Conservation (phyloP, 1,139 yeast species). For the Sugiyamaella xylanicola region DNA sequence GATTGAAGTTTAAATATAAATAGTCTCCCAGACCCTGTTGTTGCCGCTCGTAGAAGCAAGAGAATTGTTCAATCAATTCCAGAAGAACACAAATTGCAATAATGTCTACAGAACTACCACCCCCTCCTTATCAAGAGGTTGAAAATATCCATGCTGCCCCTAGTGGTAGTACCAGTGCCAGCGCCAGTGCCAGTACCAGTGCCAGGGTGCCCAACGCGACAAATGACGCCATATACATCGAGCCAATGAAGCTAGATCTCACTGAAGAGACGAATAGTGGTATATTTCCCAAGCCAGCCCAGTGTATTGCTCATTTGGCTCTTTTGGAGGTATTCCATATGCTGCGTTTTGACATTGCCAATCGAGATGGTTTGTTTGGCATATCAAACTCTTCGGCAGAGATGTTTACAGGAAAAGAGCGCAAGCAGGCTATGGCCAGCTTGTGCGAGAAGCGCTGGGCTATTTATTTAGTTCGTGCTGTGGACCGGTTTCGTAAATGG, state of each 20-base stretch:
- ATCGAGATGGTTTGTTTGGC: constrained; percentile 28
- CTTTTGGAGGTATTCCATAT: constrained; percentile 41
- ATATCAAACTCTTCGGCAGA: constrained; percentile 17
- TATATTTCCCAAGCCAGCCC: constrained; percentile 5
- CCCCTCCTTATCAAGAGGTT: not conserved
- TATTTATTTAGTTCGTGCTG: constrained; percentile 42
- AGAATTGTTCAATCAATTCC: too few relatives aligned
- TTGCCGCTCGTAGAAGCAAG: too few relatives aligned
- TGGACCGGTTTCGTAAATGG: constrained; percentile 42
- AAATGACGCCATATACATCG: too few relatives aligned
- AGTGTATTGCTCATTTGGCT: constrained; percentile 42
- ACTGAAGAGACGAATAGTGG: not conserved
- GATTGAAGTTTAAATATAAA: too few relatives aligned
- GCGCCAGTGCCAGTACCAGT: too few relatives aligned
- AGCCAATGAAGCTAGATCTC: not conserved
- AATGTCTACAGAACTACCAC: not conserved
- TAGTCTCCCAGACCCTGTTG: too few relatives aligned
- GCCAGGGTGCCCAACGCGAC: too few relatives aligned
- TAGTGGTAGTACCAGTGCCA: too few relatives aligned
- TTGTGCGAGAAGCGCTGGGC: constrained; percentile 41
- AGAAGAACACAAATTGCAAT: not conserved
- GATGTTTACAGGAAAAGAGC: constrained; percentile 7
- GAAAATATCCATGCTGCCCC: too few relatives aligned
- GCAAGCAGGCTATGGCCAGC: constrained; percentile 14
- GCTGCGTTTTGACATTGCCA: constrained; percentile 34